A percentile compares a stretch with the other conserved stretches of the same genome.
Evolutionary conservation across 2,329 filamentous ascomycete species (phyloP).

Genomic region (Lachnellula subtilissima): DNA sequence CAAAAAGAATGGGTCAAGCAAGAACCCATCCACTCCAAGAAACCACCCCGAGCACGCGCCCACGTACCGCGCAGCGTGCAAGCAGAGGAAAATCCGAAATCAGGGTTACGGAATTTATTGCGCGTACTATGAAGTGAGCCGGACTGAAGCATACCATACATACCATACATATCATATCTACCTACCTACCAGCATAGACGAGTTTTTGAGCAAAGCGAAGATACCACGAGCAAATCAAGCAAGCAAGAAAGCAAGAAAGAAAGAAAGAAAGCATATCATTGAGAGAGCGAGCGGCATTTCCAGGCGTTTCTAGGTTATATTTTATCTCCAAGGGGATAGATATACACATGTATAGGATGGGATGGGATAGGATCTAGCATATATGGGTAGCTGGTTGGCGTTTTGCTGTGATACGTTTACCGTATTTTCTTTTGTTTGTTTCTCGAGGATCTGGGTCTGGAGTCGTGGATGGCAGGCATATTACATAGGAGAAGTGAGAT

Average conservation of each 20-base stretch:
- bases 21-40: conserved; percentile 8
- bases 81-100: conserved; percentile 9
- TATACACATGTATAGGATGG: no score
- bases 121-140: conserved; percentile 12
- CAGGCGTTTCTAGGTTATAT: neutral
- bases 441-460: no score
- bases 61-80: conserved; percentile 22
- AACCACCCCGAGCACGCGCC: conserved; percentile 1
- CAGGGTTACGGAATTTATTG: conserved; percentile 19
- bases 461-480: no score
- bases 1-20: conserved; percentile 55
- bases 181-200: neutral
- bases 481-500: no score
- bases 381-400: no score
- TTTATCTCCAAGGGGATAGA: no score
- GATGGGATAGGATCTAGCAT: no score
- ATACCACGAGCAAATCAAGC: neutral
- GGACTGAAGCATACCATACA: neutral
- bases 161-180: neutral
- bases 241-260: no score
- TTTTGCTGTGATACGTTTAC: no score
- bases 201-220: neutral
- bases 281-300: neutral
- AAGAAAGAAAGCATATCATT: neutral
- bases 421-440: no score